A percentile compares a stretch with the other conserved stretches of the same genome.
phyloP scores from a whole-genome alignment of 2,329 filamentous ascomycete genomes.

The Graphilbum sp. region DNA sequence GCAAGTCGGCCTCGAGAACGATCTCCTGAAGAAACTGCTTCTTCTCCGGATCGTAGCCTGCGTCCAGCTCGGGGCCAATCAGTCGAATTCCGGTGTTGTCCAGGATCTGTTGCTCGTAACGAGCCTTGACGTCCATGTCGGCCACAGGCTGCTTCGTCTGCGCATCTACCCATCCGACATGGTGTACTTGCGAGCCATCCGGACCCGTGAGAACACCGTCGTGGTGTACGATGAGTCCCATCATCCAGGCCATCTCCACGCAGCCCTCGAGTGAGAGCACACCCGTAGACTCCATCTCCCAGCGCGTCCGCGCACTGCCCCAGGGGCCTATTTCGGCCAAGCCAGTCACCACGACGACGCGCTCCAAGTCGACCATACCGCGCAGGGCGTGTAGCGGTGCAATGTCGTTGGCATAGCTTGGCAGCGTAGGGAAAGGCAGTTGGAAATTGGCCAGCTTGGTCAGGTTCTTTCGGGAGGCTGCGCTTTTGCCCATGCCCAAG shows the following conservation, averaged over 20 bases:
- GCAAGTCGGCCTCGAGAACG: constrained; percentile 90
- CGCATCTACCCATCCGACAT: constrained; percentile 90
- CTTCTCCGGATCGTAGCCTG: constrained; percentile 93
- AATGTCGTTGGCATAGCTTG: constrained; percentile 82
- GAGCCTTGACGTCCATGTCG: constrained; percentile 92
- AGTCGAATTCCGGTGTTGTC: constrained; percentile 95
- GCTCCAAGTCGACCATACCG: constrained; percentile 97
- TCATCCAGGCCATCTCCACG: constrained; percentile 99
- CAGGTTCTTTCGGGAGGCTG: constrained; percentile 82
- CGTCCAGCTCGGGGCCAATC: constrained; percentile 93
- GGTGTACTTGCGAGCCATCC: no score
- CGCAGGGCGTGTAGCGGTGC: constrained; percentile 82
- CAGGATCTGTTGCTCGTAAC: constrained; percentile 93
- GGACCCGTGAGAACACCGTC: constrained; percentile 93
- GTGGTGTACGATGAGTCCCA: constrained; percentile 98
- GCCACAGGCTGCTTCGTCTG: constrained; percentile 93
- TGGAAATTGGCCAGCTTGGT: constrained; percentile 98
- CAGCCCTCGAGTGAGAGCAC: constrained; percentile 96
- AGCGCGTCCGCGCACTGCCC: constrained; percentile 95
- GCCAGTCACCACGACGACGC: constrained; percentile 92
- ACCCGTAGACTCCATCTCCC: constrained; percentile 98
- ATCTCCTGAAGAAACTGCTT: constrained; percentile 97
- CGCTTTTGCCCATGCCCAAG: no score
- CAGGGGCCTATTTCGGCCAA: constrained; percentile 93
- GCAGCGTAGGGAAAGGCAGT: constrained; percentile 81